Evolutionary conservation across 176 grass and related monocot genomes (phyloP).

Genomic region (Paspalum notatum): DNA sequence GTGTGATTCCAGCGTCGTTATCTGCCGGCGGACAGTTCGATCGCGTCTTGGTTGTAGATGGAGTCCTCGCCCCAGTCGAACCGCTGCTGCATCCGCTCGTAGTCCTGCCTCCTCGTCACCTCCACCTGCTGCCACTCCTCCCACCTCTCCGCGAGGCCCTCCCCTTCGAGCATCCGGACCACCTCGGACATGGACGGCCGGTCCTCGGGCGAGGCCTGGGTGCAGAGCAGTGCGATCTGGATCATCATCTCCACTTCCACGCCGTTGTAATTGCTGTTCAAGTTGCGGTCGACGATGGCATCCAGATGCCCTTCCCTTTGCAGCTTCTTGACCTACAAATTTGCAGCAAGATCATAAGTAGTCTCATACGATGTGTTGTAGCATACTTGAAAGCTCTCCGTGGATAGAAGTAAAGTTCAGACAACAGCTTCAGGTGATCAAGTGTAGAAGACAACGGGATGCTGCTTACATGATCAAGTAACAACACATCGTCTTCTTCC

Average conservation of each 20-base stretch:
- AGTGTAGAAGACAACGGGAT: neutral
- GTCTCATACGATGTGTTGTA: neutral
- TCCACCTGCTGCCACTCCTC: constrained; percentile 97
- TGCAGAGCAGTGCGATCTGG: constrained; percentile 90
- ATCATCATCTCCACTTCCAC: constrained; percentile 92
- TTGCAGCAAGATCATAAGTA: neutral
- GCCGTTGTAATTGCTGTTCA: constrained; percentile 51
- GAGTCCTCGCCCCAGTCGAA: constrained; percentile 94
- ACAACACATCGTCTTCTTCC: constrained; percentile 93
- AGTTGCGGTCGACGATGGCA: constrained; percentile 79
- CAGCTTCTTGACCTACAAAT: constrained; percentile 86
- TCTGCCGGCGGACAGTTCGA: constrained; percentile 75
- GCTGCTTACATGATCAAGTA: constrained; percentile 91
- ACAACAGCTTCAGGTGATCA: neutral
- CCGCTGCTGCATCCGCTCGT: constrained; percentile 73
- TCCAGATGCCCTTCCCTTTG: constrained; percentile 72
- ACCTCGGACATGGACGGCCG: constrained; percentile 93
- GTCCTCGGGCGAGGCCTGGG: constrained; percentile 86
- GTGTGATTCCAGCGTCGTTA: constrained; percentile 15
- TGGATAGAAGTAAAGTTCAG: neutral
- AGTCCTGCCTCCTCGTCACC: constrained; percentile 75
- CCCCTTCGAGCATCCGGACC: constrained; percentile 94
- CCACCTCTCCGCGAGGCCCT: constrained; percentile 90
- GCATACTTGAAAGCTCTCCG: neutral
- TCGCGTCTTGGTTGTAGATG: constrained; percentile 78